Conservation (phyloP, 2,329 filamentous ascomycete genomes). For the Colletotrichum echinochloae region DNA sequence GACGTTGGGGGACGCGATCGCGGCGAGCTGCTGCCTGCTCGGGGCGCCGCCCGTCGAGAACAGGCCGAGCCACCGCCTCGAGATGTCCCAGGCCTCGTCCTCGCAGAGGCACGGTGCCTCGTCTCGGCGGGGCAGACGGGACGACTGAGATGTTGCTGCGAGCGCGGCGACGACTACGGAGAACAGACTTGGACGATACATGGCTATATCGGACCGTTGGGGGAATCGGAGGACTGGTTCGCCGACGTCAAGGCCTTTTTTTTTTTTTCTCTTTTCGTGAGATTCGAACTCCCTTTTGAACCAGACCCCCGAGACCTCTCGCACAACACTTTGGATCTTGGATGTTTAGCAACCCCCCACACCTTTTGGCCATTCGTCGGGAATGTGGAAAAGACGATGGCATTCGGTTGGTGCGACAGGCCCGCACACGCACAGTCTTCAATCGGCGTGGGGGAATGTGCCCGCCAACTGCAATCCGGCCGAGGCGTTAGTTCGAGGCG, state of each 20-base stretch:
- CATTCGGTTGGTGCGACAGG: neutral
- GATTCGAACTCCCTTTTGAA: neutral
- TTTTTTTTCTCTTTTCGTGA: neutral
- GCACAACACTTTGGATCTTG: neutral
- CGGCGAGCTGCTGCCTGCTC: slow-evolving; percentile 14
- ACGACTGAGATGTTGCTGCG: neutral
- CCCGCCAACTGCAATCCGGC: neutral
- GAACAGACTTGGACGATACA: neutral
- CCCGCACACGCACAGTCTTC: neutral
- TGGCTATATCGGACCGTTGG: neutral
- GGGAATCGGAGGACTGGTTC: neutral
- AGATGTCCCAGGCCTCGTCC: slow-evolving; percentile 28
- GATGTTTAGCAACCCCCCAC: neutral
- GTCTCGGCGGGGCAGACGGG: neutral
- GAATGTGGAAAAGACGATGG: neutral
- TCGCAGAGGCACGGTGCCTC: slow-evolving; percentile 26
- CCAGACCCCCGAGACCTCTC: no score
- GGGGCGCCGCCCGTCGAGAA: slow-evolving; percentile 14
- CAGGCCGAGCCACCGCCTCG: slow-evolving; percentile 22
- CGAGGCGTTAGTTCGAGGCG: neutral
- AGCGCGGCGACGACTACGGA: neutral
- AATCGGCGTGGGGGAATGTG: slow-evolving; percentile 6
- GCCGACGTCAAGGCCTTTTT: no score
- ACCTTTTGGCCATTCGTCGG: no score
- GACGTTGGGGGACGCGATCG: slow-evolving; percentile 9